These are phyloP conservation scores for Xylogone sp. DNA, from an alignment of 2,329 filamentous ascomycete species.

Conservation along the genomic window DNA sequence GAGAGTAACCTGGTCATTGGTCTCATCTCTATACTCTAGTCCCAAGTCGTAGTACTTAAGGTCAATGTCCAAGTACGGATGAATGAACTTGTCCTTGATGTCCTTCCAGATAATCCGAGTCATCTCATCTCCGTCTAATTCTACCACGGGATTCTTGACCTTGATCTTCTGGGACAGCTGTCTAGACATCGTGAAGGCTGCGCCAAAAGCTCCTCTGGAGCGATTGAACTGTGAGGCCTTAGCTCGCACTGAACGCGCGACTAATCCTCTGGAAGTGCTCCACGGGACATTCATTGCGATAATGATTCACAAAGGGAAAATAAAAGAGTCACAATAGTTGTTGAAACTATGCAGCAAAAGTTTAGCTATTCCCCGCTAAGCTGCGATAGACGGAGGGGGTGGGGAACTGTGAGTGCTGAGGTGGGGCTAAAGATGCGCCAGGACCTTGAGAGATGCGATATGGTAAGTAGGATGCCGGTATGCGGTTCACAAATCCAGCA, in stretches of 20 bases:
- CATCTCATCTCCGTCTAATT: conserved; percentile 95
- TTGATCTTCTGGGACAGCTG: conserved; percentile 84
- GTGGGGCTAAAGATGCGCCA: neutral
- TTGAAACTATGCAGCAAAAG: neutral
- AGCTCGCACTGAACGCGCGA: conserved; percentile 2
- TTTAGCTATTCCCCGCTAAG: neutral
- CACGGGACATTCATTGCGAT: conserved; percentile 14
- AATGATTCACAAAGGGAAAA: neutral
- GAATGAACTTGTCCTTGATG: conserved; percentile 99
- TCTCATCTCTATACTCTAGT: conserved; percentile 91
- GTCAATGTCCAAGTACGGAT: conserved; percentile 93
- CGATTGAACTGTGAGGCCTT: conserved; percentile 1
- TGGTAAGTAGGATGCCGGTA: no score
- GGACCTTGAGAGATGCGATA: no score
- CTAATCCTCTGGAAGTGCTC: conserved; percentile 9
- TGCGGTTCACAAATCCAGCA: no score
- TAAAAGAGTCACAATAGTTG: conserved; percentile 1
- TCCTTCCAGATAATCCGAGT: conserved; percentile 98
- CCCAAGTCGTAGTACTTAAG: conserved; percentile 98
- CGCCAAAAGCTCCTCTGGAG: conserved; percentile 12
- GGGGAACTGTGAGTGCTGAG: neutral
- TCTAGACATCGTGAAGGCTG: conserved; percentile 32
- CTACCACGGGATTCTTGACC: conserved; percentile 98
- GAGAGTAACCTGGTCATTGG: conserved; percentile 91
- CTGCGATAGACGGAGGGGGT: neutral